These are phyloP conservation scores for Populus hybrid DNA, from an alignment of 441 rosid species.

Conservation along the genomic window DNA sequence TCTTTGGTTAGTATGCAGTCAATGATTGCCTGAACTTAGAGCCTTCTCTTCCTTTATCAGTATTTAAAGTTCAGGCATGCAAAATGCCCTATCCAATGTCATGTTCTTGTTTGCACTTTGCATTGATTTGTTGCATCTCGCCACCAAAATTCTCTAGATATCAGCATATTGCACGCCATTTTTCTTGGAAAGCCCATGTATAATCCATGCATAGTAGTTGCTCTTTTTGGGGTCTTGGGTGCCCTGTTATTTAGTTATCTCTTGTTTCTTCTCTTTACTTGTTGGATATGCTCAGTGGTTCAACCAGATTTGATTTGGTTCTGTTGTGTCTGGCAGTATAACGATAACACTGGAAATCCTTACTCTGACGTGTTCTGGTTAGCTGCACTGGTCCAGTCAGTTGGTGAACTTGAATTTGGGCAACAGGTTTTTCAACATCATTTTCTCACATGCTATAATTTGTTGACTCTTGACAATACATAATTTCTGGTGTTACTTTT, in stretches of 20 bases:
- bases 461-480: background rate
- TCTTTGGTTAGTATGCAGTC: background rate
- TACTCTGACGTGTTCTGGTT: conserved; percentile 99
- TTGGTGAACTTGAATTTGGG: conserved; percentile 93
- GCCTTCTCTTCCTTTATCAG: background rate
- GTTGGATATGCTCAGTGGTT: conserved; percentile 6
- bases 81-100: too few species aligned
- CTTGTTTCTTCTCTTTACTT: conserved; percentile 14
- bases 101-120: background rate
- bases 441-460: background rate
- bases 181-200: too few species aligned
- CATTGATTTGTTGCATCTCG: background rate
- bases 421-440: conserved; percentile 65
- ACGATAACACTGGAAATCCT: conserved; percentile 91
- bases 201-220: background rate
- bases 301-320: conserved; percentile 4
- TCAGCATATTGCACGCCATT: too few species aligned
- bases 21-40: background rate
- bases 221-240: background rate
- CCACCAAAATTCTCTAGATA: too few species aligned
- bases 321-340: conserved; percentile 57
- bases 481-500: background rate
- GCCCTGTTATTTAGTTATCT: background rate
- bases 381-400: conserved; percentile 86
- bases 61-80: background rate